A percentile compares a stretch with the other conserved stretches of the same genome.
These are phyloP conservation scores for Nitzschia sp. DNA, from an alignment of 108 stramenopile species.

Conservation along the genomic window DNA sequence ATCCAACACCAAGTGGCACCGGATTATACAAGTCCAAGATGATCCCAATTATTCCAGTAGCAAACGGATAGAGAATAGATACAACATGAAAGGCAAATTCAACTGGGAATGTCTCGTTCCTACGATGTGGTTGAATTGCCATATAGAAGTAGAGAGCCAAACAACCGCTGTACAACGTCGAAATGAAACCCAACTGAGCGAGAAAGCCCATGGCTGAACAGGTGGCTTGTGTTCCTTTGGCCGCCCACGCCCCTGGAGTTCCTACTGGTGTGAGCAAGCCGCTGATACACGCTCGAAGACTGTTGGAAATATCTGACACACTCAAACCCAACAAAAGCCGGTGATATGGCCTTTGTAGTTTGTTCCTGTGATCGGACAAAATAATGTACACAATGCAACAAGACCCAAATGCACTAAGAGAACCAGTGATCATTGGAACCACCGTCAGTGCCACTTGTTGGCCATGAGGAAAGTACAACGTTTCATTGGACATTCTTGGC, in stretches of 20 bases:
- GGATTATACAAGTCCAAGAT: neutral
- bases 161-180: conserved; percentile 18
- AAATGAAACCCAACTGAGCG: conserved; percentile 6
- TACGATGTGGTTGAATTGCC: neutral
- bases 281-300: conserved; percentile 1
- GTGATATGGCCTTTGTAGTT: conserved; percentile 22
- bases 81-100: neutral
- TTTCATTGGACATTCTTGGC: too few relatives aligned
- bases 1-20: neutral
- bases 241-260: neutral
- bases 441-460: neutral
- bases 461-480: neutral
- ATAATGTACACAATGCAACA: conserved; percentile 17
- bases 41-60: neutral
- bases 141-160: neutral
- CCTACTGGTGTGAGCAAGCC: conserved; percentile 18
- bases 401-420: conserved; percentile 3
- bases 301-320: conserved; percentile 13
- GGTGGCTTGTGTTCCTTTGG: conserved; percentile 24
- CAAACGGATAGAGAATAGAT: neutral
- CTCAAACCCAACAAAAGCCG: conserved; percentile 33
- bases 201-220: conserved; percentile 27
- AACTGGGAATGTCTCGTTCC: neutral
- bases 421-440: neutral
- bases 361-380: neutral